These are phyloP conservation scores for Periconia sp. DNA, from an alignment of 2,329 filamentous ascomycete species.

Conservation along the genomic window DNA sequence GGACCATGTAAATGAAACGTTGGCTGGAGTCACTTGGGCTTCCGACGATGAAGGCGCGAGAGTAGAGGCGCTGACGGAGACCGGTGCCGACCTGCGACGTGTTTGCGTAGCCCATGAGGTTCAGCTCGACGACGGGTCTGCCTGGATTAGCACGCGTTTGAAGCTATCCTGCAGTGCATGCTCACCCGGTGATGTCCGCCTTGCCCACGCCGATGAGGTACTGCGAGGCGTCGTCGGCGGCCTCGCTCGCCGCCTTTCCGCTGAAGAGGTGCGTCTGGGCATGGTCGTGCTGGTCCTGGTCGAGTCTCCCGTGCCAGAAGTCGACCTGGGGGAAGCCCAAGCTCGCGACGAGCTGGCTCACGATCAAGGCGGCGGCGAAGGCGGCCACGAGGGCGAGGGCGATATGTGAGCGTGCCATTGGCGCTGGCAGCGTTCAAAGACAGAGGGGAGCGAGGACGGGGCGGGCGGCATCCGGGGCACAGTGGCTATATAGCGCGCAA, in stretches of 20 bases:
- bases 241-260: slow-evolving; percentile 34
- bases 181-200: slow-evolving; percentile 73
- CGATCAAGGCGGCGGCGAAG: slow-evolving; percentile 38
- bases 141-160: not conserved
- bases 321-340: slow-evolving; percentile 44
- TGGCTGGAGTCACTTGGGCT: slow-evolving; percentile 69
- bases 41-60: slow-evolving; percentile 86
- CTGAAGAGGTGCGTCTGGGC: slow-evolving; percentile 33
- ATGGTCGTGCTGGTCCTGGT: slow-evolving; percentile 25
- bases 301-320: slow-evolving; percentile 42
- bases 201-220: slow-evolving; percentile 74
- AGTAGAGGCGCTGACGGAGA: slow-evolving; percentile 85
- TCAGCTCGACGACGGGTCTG: slow-evolving; percentile 85
- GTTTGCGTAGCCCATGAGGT: slow-evolving; percentile 91
- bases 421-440: slow-evolving; percentile 20
- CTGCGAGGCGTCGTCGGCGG: slow-evolving; percentile 48
- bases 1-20: slow-evolving; percentile 83
- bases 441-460: slow-evolving; percentile 20
- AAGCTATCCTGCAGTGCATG: not conserved
- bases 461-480: too few relatives aligned
- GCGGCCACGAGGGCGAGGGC: slow-evolving; percentile 45
- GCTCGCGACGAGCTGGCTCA: slow-evolving; percentile 41
- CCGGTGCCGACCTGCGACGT: slow-evolving; percentile 82
- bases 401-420: slow-evolving; percentile 49
- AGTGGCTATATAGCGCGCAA: not conserved